A percentile compares a stretch with the other conserved stretches of the same genome.
phyloP scores from a whole-genome alignment of 1,139 yeast species.

The Protomyces macrosporus region DNA sequence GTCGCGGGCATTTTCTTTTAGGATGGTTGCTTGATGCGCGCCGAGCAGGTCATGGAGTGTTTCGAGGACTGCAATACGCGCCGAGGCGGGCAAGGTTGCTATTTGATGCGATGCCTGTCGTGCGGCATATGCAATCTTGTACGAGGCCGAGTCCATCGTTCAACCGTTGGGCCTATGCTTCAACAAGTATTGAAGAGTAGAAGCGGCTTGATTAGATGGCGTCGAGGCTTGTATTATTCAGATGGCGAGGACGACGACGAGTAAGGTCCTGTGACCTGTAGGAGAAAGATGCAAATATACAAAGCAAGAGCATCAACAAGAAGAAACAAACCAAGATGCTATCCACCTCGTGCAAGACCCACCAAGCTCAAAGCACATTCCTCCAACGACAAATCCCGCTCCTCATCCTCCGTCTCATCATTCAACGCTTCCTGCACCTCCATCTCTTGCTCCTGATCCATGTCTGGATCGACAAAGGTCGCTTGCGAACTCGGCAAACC shows the following conservation, averaged over 20 bases:
- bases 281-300: not conserved
- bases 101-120: conserved; percentile 9
- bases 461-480: not conserved
- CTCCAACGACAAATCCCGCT: conserved; percentile 11
- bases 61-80: conserved; percentile 67
- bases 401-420: not conserved
- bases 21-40: conserved; percentile 54
- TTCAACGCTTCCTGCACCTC: too few species aligned
- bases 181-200: too few species aligned
- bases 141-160: conserved; percentile 1
- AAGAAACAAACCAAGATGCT: not conserved
- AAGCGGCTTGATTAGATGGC: too few species aligned
- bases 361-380: conserved; percentile 22
- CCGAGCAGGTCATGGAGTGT: conserved; percentile 65
- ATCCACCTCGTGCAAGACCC: conserved; percentile 7
- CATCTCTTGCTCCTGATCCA: too few species aligned
- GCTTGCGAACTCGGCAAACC: not conserved
- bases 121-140: conserved; percentile 7
- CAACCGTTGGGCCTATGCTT: too few species aligned
- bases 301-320: not conserved
- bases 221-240: too few species aligned
- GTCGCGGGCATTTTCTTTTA: conserved; percentile 69
- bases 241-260: too few species aligned
- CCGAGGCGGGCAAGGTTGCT: conserved; percentile 46
- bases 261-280: not conserved